phyloP scores from a whole-genome alignment of 768 basidiomycete species.

The Hortiboletus flavorubellus region DNA sequence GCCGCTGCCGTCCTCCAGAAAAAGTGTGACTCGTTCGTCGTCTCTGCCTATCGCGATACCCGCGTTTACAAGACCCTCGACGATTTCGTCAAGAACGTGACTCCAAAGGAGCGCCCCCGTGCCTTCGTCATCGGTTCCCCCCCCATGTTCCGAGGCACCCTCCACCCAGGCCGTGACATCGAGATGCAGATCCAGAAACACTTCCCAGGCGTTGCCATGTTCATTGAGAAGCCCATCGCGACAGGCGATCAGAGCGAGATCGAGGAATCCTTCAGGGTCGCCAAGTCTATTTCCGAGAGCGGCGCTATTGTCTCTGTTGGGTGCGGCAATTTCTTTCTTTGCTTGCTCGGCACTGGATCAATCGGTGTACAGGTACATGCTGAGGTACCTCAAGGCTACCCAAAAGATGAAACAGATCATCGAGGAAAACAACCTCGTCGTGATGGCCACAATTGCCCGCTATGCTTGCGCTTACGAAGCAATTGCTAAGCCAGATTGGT shows the following conservation, averaged over 20 bases:
- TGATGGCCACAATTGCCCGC: conserved; percentile 94
- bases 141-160: conserved; percentile 88
- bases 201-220: conserved; percentile 87
- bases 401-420: conserved; percentile 98
- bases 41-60: conserved; percentile 89
- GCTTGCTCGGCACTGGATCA: not conserved
- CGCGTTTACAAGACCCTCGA: conserved; percentile 80
- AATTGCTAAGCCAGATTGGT: conserved; percentile 85
- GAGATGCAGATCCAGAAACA: conserved; percentile 83
- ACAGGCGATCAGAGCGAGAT: conserved; percentile 73
- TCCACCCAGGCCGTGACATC: conserved; percentile 72
- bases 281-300: conserved; percentile 64
- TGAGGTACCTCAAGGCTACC: conserved; percentile 89
- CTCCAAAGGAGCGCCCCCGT: conserved; percentile 62
- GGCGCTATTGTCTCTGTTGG: conserved; percentile 86
- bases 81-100: conserved; percentile 74
- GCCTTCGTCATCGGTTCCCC: conserved; percentile 89
- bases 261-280: conserved; percentile 64
- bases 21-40: conserved; percentile 92
- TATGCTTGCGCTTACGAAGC: conserved; percentile 87
- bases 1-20: conserved; percentile 77
- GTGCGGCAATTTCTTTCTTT: conserved; percentile 38
- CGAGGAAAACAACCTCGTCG: conserved; percentile 87
- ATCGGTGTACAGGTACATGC: conserved; percentile 67
- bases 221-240: conserved; percentile 90